A percentile compares a stretch with the other conserved stretches of the same genome.
Evolutionary conservation across 2,329 filamentous ascomycete species (phyloP).

Genomic region (Ceratocystiopsis brevicomis): DNA sequence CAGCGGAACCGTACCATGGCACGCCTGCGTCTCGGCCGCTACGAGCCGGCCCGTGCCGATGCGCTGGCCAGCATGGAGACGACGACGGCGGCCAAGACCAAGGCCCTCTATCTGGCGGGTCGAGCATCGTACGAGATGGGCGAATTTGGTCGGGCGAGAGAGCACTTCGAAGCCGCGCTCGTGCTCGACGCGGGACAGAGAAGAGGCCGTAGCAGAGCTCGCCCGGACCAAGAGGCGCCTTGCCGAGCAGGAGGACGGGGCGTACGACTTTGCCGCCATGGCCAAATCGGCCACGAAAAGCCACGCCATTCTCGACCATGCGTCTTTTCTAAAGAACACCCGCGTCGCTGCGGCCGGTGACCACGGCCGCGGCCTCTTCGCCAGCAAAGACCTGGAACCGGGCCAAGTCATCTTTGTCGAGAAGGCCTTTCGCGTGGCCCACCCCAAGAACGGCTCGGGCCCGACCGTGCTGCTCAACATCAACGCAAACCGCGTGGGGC

Average conservation of each 20-base stretch:
- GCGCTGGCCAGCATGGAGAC: constrained; percentile 3
- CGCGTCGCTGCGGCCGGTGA: background rate
- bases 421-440: background rate
- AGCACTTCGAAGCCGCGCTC: constrained; percentile 12
- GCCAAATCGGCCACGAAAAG: constrained; percentile 6
- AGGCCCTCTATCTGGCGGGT: constrained; percentile 5
- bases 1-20: background rate
- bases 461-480: background rate
- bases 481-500: background rate
- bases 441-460: no score
- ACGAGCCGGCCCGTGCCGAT: background rate
- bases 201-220: background rate
- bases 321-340: constrained; percentile 10
- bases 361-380: constrained; percentile 1
- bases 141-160: constrained; percentile 2
- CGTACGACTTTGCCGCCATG: constrained; percentile 15
- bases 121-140: constrained; percentile 5
- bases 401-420: background rate
- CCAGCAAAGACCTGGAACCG: background rate
- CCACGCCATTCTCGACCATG: constrained; percentile 11
- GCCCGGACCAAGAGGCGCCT: constrained; percentile 4
- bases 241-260: constrained; percentile 12
- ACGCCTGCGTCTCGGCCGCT: background rate
- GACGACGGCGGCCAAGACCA: background rate
- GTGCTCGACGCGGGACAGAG: constrained; percentile 5